Evolutionary conservation across 805 yeast genomes (phyloP).

Genomic region (Ogataea ramenticola): DNA sequence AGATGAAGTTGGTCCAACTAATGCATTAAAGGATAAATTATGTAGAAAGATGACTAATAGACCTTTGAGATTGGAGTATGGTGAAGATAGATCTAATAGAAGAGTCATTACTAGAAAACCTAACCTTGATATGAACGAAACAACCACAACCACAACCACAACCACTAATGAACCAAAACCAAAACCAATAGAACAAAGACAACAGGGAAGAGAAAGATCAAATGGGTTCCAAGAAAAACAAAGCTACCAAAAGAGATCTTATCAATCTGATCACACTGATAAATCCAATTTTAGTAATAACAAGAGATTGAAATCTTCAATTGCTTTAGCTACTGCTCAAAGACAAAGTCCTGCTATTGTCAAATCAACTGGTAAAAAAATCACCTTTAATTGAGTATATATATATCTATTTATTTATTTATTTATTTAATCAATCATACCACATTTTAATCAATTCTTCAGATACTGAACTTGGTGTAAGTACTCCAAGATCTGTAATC

Average conservation of each 20-base stretch:
- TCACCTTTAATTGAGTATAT: slow-evolving; percentile 35
- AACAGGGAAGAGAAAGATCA: slow-evolving; percentile 13
- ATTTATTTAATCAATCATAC: slow-evolving; percentile 56
- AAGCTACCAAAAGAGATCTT: slow-evolving; percentile 8
- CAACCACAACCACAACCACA: neutral
- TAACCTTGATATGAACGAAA: neutral
- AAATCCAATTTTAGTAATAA: slow-evolving; percentile 19
- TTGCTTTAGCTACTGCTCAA: slow-evolving; percentile 82
- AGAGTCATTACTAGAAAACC: slow-evolving; percentile 13
- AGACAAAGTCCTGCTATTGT: slow-evolving; percentile 88
- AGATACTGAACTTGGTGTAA: slow-evolving; percentile 97
- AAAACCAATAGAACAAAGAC: slow-evolving; percentile 4
- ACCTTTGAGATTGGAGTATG: slow-evolving; percentile 79
- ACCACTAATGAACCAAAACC: too few species aligned
- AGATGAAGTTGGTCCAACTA: slow-evolving; percentile 73
- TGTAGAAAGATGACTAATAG: slow-evolving; percentile 65
- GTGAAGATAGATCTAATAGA: slow-evolving; percentile 77
- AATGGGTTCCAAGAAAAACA: slow-evolving; percentile 21
- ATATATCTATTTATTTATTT: neutral
- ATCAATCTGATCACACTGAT: slow-evolving; percentile 14
- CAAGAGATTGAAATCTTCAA: slow-evolving; percentile 63
- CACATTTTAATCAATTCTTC: slow-evolving; percentile 97
- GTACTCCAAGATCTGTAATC: slow-evolving; percentile 92
- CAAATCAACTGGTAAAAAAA: slow-evolving; percentile 83
- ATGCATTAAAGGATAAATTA: slow-evolving; percentile 67